Base-by-base conservation (phyloP, 345 rosid species). In the Crucihimalaya himalaica region DNA sequence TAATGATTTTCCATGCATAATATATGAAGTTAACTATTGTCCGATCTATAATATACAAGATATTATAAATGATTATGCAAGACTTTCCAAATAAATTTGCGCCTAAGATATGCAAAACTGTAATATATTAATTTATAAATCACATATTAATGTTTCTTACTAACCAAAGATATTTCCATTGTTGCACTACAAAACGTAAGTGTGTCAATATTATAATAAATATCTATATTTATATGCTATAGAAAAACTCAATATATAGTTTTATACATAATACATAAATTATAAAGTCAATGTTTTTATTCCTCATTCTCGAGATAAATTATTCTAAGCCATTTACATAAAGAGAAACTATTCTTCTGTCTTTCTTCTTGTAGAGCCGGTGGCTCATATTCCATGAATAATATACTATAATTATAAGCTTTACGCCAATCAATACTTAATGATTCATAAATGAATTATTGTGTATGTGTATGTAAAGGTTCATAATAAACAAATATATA, bases 401-500 rank as follows among this genome's bases (percentile, higher is more conserved):
- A 63, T 43, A 2, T 52, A 50, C 40, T 14, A 42, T n/a, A n/a
- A n/a, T 53, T 37, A 76, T 28, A 63, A 37, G 20, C 80, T 63
- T 70, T 70, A 70, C 6, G 13, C 71, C 75, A 76, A 76, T 63
- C 76, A 63, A 70, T 70, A 70, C 39, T 76, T 56, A 70, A 76
- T 76, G 80, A 76, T 70, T 70, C 25, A 55, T 45, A 35, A 52
- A n/a, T 19, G 46, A 70, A 31, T 56, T 27, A 55, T 48, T 40
- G 34, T 47, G 9, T 56, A 64, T 40, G 29, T 40, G 29, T 40
- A 20, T 51, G 4, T 29, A 68, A 68, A 66, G 50, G 40, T 35
- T 45, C 27, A 56, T n/a, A 25, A 35, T 70, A 70, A 76, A 46
- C 50, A 68, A 76, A 43, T 52, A 69, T 34, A 63, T 25, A 70